Conservation (phyloP, 495 filamentous ascomycete species). For the Penicillium cinerascens region DNA sequence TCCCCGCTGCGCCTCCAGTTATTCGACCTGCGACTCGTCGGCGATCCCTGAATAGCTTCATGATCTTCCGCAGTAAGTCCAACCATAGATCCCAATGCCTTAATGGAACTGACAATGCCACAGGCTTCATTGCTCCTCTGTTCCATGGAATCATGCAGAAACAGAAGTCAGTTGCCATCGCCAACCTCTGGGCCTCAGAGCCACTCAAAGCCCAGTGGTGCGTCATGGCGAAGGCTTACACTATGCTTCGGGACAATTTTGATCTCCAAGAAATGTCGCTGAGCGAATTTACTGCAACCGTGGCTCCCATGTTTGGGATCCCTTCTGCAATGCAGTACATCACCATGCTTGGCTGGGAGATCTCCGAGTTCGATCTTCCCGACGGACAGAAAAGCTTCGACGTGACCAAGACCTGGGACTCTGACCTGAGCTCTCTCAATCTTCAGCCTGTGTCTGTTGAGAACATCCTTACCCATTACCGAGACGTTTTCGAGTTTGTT, state of each 20-base stretch:
- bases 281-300: background rate
- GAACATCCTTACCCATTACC: too few species aligned
- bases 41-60: constrained; percentile 45
- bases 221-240: constrained; percentile 44
- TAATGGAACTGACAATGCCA: constrained; percentile 11
- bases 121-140: constrained; percentile 38
- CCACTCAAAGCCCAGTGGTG: constrained; percentile 46
- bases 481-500: too few species aligned
- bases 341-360: background rate
- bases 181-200: constrained; percentile 42
- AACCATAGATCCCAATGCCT: background rate
- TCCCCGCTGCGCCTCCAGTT: background rate
- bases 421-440: background rate
- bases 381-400: background rate
- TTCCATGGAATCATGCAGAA: constrained; percentile 43
- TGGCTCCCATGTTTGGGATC: constrained; percentile 21
- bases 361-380: constrained; percentile 20
- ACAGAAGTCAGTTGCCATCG: constrained; percentile 39
- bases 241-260: constrained; percentile 46
- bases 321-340: constrained; percentile 37
- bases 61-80: constrained; percentile 46
- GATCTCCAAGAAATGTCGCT: constrained; percentile 21
- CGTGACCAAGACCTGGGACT: background rate
- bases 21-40: background rate
- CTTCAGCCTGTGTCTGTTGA: background rate